These are phyloP conservation scores for Alnus glutinosa DNA, from an alignment of 306 rosid species.

Conservation along the genomic window DNA sequence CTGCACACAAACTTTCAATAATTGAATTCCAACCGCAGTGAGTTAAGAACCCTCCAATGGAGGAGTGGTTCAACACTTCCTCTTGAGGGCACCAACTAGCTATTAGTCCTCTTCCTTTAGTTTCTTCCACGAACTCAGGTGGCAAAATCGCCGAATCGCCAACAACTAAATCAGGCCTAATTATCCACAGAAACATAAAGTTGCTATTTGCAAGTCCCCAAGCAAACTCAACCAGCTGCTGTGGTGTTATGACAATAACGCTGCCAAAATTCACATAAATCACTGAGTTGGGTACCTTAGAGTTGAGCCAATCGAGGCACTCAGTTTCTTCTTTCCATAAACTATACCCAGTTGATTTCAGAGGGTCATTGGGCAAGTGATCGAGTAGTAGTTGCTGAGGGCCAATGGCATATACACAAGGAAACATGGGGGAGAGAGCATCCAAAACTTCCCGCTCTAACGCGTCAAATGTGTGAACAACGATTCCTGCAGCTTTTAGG, in stretches of 20 bases:
- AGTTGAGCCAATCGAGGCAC: conserved; percentile 20
- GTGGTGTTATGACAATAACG: neutral
- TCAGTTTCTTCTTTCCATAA: conserved; percentile 22
- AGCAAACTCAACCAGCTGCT: conserved; percentile 14
- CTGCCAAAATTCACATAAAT: conserved; percentile 27
- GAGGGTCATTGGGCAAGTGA: neutral
- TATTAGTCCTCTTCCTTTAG: conserved; percentile 16
- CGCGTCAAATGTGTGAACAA: conserved; percentile 16
- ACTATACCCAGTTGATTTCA: neutral
- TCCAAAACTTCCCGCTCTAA: conserved; percentile 15
- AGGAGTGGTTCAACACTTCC: conserved; percentile 15
- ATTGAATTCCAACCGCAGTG: conserved; percentile 26
- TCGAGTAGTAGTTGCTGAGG: conserved; percentile 10
- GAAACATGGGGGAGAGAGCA: conserved; percentile 12
- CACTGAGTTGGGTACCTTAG: conserved; percentile 10
- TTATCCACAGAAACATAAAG: conserved; percentile 15
- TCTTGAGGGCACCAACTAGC: conserved; percentile 29
- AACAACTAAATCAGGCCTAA: conserved; percentile 11
- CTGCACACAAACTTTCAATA: conserved; percentile 9
- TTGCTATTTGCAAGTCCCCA: conserved; percentile 26
- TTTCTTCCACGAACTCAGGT: conserved; percentile 5
- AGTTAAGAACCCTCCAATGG: conserved; percentile 17
- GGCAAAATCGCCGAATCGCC: neutral
- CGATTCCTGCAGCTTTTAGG: neutral
- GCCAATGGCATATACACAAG: conserved; percentile 9